Percentiles rank a stretch among this genome's conserved stretches.
phyloP scores from a whole-genome alignment of 176 grass and related monocot species.

The Oryza coarctata region DNA sequence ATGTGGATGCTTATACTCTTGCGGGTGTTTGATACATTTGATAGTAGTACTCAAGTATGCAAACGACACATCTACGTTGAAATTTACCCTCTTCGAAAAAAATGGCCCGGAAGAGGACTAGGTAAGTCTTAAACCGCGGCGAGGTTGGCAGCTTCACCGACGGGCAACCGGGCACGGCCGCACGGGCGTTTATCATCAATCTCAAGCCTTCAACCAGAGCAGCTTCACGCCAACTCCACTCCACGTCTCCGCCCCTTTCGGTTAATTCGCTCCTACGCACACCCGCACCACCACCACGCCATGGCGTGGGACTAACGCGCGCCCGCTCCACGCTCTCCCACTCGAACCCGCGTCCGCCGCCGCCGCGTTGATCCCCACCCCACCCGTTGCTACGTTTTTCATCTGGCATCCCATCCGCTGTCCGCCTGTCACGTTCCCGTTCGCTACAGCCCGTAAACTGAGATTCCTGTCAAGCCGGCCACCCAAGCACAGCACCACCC shows the following conservation, averaged over 20 bases:
- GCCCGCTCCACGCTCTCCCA: not conserved
- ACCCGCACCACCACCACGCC: not conserved
- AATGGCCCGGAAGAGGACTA: not conserved
- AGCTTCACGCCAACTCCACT: not conserved
- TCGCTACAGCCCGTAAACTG: not conserved
- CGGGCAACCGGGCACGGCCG: not conserved
- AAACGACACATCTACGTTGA: not conserved
- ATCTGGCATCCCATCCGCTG: not conserved
- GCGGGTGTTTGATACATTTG: not conserved
- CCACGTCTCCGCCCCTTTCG: conserved; percentile 40
- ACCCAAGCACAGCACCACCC: not conserved
- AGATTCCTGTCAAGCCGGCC: not conserved
- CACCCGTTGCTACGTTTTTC: not conserved
- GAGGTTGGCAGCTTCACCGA: not conserved
- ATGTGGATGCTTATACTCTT: not conserved
- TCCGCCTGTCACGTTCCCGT: not conserved
- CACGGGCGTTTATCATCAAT: not conserved
- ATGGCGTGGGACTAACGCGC: conserved; percentile 25
- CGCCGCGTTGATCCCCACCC: not conserved
- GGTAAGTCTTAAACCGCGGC: not conserved
- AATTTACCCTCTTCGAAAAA: not conserved
- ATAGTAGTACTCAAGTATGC: too few species aligned
- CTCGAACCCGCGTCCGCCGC: not conserved
- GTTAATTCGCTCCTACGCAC: conserved; percentile 25
- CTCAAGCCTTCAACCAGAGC: not conserved